Evolutionary conservation across 164 flowering plant genomes (phyloP), one percentile per base, ranked within the genome.

Genomic region (Chimonanthus salicifolius): DNA sequence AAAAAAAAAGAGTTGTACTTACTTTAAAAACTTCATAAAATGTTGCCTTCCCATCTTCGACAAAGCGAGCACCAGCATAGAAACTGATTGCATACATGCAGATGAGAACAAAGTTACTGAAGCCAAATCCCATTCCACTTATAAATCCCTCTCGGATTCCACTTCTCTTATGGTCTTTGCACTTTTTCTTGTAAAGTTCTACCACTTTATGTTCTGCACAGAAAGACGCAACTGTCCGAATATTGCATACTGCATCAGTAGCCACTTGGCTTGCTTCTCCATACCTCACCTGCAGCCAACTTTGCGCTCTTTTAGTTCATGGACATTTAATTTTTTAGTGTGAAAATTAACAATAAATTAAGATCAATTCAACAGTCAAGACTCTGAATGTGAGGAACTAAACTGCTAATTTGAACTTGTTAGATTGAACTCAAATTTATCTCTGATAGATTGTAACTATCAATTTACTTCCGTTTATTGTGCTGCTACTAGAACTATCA

Each of bases 181-280:
- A 87, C 79, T 82, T 88, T 75, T 82, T 64, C 51, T 76, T 63
- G 72, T 85, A 88, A 63, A 87, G 64, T 33, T 79, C 86, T 83
- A 86, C 79, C 67, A 87, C 86, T 70, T 85, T 86, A n/a, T 78
- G 69, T 67, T 89, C 90, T 3, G 88, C 80, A 73, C 85, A 83
- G 67, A 87, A 87, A 8, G 90, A 88, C 8, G 90, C 90, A 67
- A 88, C 86, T 21, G 89, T 88, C 77, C 90, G 78, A 9, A 87
- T 86, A 69, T 88, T 79, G 5, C 89, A 80, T 20, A 88, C 85
- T 1, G 87, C 91, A 75, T 85, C 89, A 70, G 76, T 85, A n/a
- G 89, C 91, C 48, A 86, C 87, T 71, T 84, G 88, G 74, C 88
- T 87, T 4, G 92, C 88, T 79, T 87, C 85, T 77, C 85, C 92